Conservation (phyloP, 495 filamentous ascomycete genomes). For the Bathelium albidoporum region DNA sequence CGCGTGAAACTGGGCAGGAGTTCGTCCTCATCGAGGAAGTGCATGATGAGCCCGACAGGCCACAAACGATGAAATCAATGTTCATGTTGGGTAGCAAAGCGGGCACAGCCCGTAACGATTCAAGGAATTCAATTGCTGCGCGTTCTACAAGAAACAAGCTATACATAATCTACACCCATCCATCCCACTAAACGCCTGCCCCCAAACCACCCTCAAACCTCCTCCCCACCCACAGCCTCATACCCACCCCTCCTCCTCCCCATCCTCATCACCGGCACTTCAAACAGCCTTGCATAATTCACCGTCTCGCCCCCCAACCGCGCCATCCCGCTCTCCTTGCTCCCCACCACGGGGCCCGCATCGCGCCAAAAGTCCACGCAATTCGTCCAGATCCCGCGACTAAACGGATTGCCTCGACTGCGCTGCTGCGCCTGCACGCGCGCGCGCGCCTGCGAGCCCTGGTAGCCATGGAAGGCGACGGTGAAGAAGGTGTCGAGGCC, state of each 20-base stretch:
- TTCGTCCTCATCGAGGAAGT: too few relatives aligned
- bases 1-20: too few relatives aligned
- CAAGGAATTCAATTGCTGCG: too few relatives aligned
- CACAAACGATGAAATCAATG: too few relatives aligned
- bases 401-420: conserved; percentile 67
- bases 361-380: conserved; percentile 97
- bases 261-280: conserved; percentile 60
- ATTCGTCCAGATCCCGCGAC: conserved; percentile 67
- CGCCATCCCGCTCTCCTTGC: conserved; percentile 59
- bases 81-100: too few relatives aligned
- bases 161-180: too few relatives aligned
- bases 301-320: conserved; percentile 68
- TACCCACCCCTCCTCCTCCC: conserved; percentile 30
- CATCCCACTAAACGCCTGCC: conserved; percentile 42
- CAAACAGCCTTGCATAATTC: conserved; percentile 85
- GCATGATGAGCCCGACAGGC: too few relatives aligned
- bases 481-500: conserved; percentile 89
- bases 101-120: too few relatives aligned
- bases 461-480: conserved; percentile 36
- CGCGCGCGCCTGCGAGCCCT: conserved; percentile 50
- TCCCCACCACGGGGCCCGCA: conserved; percentile 68
- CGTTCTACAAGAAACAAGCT: too few relatives aligned
- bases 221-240: conserved; percentile 17
- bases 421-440: conserved; percentile 35
- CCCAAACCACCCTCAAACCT: conserved; percentile 2